Conservation (phyloP, 225 moss, liverwort and hornwort species). For the Polytrichum formosum region DNA sequence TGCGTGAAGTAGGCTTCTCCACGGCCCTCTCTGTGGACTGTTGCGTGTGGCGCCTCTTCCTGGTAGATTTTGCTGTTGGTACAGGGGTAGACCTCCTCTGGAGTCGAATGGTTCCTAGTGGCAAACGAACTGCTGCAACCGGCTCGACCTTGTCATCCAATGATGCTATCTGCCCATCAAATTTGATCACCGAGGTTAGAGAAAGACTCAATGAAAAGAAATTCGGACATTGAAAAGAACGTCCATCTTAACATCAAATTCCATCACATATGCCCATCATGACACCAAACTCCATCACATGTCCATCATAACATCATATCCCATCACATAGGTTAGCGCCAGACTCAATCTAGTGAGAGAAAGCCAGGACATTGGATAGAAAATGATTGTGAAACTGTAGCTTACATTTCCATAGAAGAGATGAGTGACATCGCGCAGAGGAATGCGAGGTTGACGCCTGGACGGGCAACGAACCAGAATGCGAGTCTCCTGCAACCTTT, state of each 20-base stretch:
- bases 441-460: slow-evolving; percentile 27
- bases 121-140: background rate
- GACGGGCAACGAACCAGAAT: slow-evolving; percentile 30
- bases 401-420: slow-evolving; percentile 40
- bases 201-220: background rate
- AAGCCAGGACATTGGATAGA: background rate
- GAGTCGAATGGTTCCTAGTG: background rate
- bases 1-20: background rate
- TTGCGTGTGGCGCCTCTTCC: slow-evolving; percentile 1
- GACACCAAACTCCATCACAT: no score
- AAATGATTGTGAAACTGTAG: background rate
- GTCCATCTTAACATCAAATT: background rate
- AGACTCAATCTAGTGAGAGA: background rate
- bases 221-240: background rate
- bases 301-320: no score
- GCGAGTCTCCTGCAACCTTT: slow-evolving; percentile 12
- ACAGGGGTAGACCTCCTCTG: background rate
- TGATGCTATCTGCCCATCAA: background rate
- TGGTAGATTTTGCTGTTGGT: background rate
- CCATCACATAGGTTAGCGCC: no score
- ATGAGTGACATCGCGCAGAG: slow-evolving; percentile 39
- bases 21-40: background rate
- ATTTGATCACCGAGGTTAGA: background rate
- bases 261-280: no score
- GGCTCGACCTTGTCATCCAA: background rate